Conservation (phyloP, 2,329 filamentous ascomycete species). For the Periconia sp. region DNA sequence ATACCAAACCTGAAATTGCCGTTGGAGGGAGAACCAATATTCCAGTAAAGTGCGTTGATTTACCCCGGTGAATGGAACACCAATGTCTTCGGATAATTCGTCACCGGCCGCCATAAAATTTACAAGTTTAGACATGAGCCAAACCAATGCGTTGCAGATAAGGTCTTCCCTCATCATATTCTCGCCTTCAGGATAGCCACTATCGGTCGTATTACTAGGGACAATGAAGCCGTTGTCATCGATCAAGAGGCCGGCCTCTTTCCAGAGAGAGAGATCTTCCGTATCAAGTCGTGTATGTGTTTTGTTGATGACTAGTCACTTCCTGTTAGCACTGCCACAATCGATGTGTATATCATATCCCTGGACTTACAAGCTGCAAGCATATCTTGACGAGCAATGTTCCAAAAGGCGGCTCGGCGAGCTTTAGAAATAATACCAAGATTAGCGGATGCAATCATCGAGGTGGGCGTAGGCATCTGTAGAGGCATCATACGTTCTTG, state of each 20-base stretch:
- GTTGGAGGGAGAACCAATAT: constrained; percentile 58
- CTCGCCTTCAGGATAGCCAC: constrained; percentile 47
- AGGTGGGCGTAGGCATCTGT: constrained; percentile 45
- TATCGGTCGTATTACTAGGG: constrained; percentile 46
- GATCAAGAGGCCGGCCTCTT: constrained; percentile 62
- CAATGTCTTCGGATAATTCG: constrained; percentile 45
- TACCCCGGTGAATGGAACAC: constrained; percentile 47
- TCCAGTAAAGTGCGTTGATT: constrained; percentile 54
- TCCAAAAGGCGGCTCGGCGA: constrained; percentile 66
- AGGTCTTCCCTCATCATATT: constrained; percentile 63
- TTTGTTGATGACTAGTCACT: constrained; percentile 57
- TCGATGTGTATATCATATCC: neutral
- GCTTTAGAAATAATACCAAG: constrained; percentile 52
- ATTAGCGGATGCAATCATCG: constrained; percentile 25
- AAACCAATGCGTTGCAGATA: constrained; percentile 65
- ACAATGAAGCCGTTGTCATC: constrained; percentile 56
- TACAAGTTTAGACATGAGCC: constrained; percentile 66
- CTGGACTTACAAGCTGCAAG: constrained; percentile 58
- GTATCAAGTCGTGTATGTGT: constrained; percentile 63
- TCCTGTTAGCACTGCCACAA: constrained; percentile 3
- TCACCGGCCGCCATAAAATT: constrained; percentile 65
- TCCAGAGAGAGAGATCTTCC: constrained; percentile 64
- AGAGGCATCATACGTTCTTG: constrained; percentile 53
- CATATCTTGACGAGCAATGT: constrained; percentile 67
- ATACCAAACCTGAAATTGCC: constrained; percentile 62